Evolutionary conservation across 2,329 filamentous ascomycete species (phyloP).

Genomic region (Claviceps purpurea): DNA sequence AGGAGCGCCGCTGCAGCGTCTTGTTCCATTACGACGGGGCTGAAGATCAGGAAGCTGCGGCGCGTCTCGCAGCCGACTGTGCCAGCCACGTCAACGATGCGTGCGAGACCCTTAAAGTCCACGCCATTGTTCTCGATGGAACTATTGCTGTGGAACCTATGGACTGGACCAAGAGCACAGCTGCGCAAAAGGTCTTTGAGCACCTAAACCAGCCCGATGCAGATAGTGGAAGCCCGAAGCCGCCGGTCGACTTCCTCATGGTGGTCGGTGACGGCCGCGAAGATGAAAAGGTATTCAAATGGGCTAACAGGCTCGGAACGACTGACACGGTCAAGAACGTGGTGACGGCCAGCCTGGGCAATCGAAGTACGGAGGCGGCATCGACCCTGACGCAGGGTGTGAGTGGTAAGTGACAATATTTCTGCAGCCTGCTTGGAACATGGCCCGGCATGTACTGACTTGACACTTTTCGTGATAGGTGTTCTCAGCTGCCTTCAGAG

Average conservation of each 20-base stretch:
- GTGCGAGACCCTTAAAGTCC: constrained; percentile 69
- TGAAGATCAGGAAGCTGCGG: constrained; percentile 61
- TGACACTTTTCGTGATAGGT: constrained; percentile 15
- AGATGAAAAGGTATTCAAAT: constrained; percentile 86
- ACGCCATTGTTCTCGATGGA: constrained; percentile 68
- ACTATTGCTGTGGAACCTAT: constrained; percentile 74
- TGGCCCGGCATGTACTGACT: not conserved
- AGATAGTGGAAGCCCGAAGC: constrained; percentile 18
- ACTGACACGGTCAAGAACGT: constrained; percentile 51
- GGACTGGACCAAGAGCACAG: constrained; percentile 78
- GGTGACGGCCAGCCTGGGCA: constrained; percentile 75
- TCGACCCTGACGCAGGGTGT: constrained; percentile 83
- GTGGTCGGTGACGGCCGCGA: constrained; percentile 85
- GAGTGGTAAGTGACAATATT: constrained; percentile 48
- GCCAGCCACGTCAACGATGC: constrained; percentile 92
- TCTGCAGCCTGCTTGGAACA: too few relatives aligned
- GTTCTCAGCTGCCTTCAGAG: constrained; percentile 30
- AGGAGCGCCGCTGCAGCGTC: constrained; percentile 82
- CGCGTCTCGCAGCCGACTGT: constrained; percentile 74
- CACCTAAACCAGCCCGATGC: constrained; percentile 27
- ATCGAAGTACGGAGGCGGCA: constrained; percentile 74
- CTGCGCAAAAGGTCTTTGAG: constrained; percentile 60
- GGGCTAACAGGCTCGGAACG: constrained; percentile 67
- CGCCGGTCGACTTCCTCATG: constrained; percentile 68
- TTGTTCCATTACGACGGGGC: constrained; percentile 82